phyloP scores from a whole-genome alignment of 805 yeast genomes.

The Nakazawaea wyomingensis region DNA sequence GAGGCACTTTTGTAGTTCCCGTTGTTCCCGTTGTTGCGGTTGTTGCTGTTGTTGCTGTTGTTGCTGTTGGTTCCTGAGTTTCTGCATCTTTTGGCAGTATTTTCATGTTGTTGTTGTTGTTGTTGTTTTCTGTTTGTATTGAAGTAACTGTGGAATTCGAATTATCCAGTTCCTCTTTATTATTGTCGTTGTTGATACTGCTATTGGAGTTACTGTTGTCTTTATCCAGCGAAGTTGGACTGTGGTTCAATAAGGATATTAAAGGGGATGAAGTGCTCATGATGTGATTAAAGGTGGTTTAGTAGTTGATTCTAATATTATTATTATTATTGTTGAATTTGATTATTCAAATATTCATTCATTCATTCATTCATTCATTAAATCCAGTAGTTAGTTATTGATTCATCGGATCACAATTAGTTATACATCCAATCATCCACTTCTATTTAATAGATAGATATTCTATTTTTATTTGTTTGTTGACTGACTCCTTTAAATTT shows the following conservation, averaged over 20 bases:
- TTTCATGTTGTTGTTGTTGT: not conserved
- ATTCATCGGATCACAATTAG: no score
- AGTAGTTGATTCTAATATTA: not conserved
- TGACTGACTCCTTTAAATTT: no score
- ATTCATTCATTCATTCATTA: no score
- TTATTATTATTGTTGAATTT: not conserved
- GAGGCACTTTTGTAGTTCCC: constrained; percentile 5
- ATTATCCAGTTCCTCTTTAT: not conserved
- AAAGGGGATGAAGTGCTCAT: constrained; percentile 5
- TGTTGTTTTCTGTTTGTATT: not conserved
- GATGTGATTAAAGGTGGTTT: no score
- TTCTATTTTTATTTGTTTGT: no score
- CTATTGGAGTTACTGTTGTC: not conserved
- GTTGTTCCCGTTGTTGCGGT: not conserved
- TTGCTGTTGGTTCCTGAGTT: not conserved
- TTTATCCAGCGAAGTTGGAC: not conserved
- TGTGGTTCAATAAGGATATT: constrained; percentile 11
- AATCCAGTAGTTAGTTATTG: no score
- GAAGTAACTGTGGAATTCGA: not conserved
- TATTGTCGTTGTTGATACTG: not conserved
- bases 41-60: not conserved
- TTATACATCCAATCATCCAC: no score
- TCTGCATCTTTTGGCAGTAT: no score
- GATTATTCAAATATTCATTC: no score
- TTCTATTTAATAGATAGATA: not conserved